Conservation (phyloP, 192 early-diverging fungal species). For the Phycomyces nitens region DNA sequence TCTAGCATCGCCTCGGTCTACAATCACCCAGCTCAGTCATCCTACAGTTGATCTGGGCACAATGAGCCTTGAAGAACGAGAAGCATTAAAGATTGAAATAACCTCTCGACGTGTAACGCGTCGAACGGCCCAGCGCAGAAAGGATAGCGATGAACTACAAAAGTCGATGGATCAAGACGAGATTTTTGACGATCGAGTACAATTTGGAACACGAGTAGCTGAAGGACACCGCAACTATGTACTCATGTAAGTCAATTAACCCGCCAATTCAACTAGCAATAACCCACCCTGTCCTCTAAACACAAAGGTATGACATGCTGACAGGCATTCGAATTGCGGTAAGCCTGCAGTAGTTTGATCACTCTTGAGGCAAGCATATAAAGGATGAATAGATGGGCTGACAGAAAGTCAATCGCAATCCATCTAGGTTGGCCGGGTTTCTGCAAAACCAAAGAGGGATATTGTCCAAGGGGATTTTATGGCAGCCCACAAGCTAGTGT, state of each 20-base stretch:
- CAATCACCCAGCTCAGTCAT: not conserved
- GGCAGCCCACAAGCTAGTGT: slow-evolving; percentile 90
- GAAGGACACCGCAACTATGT: slow-evolving; percentile 16
- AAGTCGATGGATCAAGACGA: slow-evolving; percentile 23
- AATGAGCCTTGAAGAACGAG: slow-evolving; percentile 8
- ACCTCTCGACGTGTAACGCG: not conserved
- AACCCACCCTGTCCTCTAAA: too few species aligned
- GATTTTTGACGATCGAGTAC: slow-evolving; percentile 16
- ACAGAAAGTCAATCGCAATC: not conserved
- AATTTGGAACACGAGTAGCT: slow-evolving; percentile 6
- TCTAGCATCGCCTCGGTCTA: not conserved
- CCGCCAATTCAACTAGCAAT: too few species aligned
- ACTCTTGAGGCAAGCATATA: not conserved
- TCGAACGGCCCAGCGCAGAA: not conserved
- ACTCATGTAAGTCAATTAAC: slow-evolving; percentile 10
- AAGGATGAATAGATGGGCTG: slow-evolving; percentile 3
- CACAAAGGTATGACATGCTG: slow-evolving; percentile 19
- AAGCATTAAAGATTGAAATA: slow-evolving; percentile 8
- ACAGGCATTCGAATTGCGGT: slow-evolving; percentile 23
- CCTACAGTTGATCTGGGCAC: slow-evolving; percentile 9
- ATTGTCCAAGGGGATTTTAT: slow-evolving; percentile 78
- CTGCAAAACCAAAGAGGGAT: slow-evolving; percentile 75
- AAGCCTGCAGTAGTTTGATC: slow-evolving; percentile 14
- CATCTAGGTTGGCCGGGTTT: slow-evolving; percentile 72
- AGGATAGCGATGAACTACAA: slow-evolving; percentile 8